Percentiles rank a stretch among this genome's conserved stretches.
phyloP scores from a whole-genome alignment of 2,329 filamentous ascomycete species.

The Cordyceps militaris region DNA sequence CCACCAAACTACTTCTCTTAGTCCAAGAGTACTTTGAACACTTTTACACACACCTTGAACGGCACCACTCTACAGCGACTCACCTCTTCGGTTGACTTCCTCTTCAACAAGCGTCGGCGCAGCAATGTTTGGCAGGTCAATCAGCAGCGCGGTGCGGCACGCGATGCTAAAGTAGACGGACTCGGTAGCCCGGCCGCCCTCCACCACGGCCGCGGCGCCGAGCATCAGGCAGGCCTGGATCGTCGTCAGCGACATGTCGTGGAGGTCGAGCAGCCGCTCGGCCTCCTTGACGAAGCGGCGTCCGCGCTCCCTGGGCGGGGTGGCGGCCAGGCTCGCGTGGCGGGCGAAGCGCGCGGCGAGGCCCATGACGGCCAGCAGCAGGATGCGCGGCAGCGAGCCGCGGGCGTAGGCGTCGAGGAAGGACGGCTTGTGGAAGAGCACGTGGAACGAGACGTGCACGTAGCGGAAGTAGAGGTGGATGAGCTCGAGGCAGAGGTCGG shows the following conservation, averaged over 20 bases:
- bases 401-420: neutral
- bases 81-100: neutral
- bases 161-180: neutral
- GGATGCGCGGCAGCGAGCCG: neutral
- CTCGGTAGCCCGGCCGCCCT: neutral
- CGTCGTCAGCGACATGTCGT: neutral
- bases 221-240: neutral
- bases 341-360: neutral
- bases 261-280: neutral
- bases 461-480: neutral
- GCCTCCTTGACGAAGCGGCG: neutral
- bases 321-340: neutral
- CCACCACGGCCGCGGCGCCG: neutral
- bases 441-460: neutral
- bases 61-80: neutral
- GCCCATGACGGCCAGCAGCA: neutral
- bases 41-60: too few relatives aligned
- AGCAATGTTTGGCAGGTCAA: neutral
- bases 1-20: neutral
- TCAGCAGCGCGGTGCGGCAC: neutral
- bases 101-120: neutral
- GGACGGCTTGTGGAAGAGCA: neutral
- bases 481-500: neutral
- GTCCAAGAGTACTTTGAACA: neutral
- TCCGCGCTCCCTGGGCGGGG: neutral